Percentiles rank a stretch among this genome's conserved stretches.
Evolutionary conservation across 495 filamentous ascomycete genomes (phyloP).

Genomic region (Annulohypoxylon nitens): DNA sequence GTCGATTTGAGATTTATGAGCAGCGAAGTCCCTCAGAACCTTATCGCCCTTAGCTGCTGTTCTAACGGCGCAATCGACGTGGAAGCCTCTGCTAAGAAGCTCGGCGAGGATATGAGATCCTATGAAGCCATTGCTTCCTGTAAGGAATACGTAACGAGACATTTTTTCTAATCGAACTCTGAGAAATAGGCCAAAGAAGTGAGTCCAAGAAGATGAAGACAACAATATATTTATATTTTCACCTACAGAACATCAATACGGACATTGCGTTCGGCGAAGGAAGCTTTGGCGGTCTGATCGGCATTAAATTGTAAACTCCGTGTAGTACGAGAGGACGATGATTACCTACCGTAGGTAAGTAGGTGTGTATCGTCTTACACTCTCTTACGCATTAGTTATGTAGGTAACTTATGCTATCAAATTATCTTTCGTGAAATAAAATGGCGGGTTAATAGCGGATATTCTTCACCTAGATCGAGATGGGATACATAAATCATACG

Average conservation of each 20-base stretch:
- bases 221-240: not conserved
- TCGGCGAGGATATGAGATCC: conserved; percentile 1
- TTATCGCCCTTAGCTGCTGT: conserved; percentile 1
- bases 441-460: too few relatives aligned
- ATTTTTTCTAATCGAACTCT: not conserved
- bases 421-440: too few relatives aligned
- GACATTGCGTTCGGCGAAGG: not conserved
- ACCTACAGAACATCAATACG: not conserved
- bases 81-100: not conserved
- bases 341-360: not conserved
- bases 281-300: not conserved
- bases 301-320: conserved; percentile 1
- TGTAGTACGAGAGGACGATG: not conserved
- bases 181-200: not conserved
- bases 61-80: not conserved
- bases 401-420: too few relatives aligned
- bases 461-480: too few relatives aligned
- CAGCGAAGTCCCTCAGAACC: not conserved
- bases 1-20: conserved; percentile 3
- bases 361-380: too few relatives aligned
- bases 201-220: not conserved
- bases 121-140: conserved; percentile 5
- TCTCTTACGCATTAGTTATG: too few relatives aligned
- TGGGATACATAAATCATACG: too few relatives aligned
- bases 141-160: conserved; percentile 6